Percentiles rank a stretch among this genome's conserved stretches.
phyloP scores from a whole-genome alignment of 2,329 filamentous ascomycete species.

The Thielaviopsis populi region DNA sequence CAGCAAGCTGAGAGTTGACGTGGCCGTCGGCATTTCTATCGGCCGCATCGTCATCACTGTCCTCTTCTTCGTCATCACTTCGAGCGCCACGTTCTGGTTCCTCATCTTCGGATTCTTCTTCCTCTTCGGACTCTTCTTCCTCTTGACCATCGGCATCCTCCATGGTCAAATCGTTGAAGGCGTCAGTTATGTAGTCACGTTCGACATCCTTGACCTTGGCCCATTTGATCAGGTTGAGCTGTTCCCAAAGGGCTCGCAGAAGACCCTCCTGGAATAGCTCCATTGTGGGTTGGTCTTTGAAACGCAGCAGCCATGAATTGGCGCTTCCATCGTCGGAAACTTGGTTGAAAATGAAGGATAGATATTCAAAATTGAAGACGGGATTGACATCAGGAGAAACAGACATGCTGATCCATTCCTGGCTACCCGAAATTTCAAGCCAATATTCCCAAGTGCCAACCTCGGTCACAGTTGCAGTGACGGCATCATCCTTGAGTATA shows the following conservation, averaged over 20 bases:
- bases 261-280: constrained; percentile 86
- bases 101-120: constrained; percentile 34
- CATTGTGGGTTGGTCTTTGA: constrained; percentile 66
- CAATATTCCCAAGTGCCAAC: constrained; percentile 89
- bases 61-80: constrained; percentile 69
- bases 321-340: constrained; percentile 78
- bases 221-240: constrained; percentile 90
- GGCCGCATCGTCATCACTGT: constrained; percentile 46
- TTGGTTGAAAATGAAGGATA: constrained; percentile 99
- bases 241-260: constrained; percentile 94
- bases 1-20: constrained; percentile 83
- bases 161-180: constrained; percentile 89
- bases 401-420: constrained; percentile 74
- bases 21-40: constrained; percentile 59
- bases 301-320: constrained; percentile 88
- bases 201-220: constrained; percentile 82
- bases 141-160: constrained; percentile 48
- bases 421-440: constrained; percentile 68
- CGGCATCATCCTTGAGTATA: constrained; percentile 57
- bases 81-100: constrained; percentile 44
- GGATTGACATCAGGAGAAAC: constrained; percentile 88
- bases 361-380: constrained; percentile 95
- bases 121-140: constrained; percentile 36
- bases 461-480: constrained; percentile 70
- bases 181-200: constrained; percentile 84